These are phyloP conservation scores for Brettanomyces anomalus DNA, from an alignment of 805 yeast genomes.

Conservation along the genomic window DNA sequence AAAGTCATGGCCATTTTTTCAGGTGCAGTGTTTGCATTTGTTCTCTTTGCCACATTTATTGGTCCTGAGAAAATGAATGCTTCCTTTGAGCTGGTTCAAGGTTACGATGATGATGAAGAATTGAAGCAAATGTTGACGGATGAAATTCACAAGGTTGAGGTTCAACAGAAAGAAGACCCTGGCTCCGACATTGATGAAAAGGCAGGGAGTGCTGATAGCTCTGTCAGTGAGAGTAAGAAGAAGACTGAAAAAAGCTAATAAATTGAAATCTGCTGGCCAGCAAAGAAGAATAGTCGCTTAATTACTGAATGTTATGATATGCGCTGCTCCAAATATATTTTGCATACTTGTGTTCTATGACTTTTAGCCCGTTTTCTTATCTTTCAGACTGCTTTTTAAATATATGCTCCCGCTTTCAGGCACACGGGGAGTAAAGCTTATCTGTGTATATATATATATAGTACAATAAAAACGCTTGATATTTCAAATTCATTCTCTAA, in stretches of 20 bases:
- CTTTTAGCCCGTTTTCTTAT: too few relatives aligned
- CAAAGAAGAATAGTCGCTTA: not conserved
- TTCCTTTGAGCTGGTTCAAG: constrained; percentile 11
- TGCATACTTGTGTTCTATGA: too few relatives aligned
- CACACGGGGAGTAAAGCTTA: too few relatives aligned
- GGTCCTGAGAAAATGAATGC: constrained; percentile 50
- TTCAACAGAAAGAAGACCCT: not conserved
- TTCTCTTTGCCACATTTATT: constrained; percentile 38
- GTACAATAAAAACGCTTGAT: too few relatives aligned
- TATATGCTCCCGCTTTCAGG: too few relatives aligned
- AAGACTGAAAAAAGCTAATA: not conserved
- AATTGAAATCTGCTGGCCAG: not conserved
- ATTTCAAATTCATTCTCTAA: too few relatives aligned
- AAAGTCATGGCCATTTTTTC: constrained; percentile 59
- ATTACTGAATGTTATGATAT: too few relatives aligned
- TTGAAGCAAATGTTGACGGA: constrained; percentile 1
- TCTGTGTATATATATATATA: too few relatives aligned
- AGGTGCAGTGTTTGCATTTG: constrained; percentile 51
- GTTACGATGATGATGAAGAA: constrained; percentile 14
- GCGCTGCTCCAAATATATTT: too few relatives aligned
- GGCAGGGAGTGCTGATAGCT: not conserved
- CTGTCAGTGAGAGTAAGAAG: not conserved
- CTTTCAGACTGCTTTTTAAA: too few relatives aligned
- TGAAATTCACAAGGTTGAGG: constrained; percentile 2
- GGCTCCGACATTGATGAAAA: not conserved